These are phyloP conservation scores for Encephalitozoon hellem DNA, from an alignment of 371 early-diverging fungal species.

Conservation along the genomic window DNA sequence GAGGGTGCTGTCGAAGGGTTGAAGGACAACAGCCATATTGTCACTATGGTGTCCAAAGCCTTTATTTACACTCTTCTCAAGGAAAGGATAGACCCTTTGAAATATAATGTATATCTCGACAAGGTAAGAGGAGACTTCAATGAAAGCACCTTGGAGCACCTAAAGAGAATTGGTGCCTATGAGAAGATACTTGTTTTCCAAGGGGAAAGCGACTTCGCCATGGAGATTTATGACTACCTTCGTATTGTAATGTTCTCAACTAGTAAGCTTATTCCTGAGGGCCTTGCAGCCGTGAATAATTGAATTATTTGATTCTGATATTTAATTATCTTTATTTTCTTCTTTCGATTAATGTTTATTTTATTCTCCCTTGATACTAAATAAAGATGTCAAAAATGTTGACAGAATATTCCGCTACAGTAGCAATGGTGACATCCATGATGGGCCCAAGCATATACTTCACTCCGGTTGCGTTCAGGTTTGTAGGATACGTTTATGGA, in stretches of 20 bases:
- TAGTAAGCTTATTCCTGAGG: background rate
- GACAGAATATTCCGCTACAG: conserved; percentile 17
- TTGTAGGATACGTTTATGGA: conserved; percentile 43
- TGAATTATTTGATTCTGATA: background rate
- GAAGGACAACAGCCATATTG: background rate
- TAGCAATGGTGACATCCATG: conserved; percentile 53
- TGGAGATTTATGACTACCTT: background rate
- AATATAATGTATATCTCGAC: background rate
- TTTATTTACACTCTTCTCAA: background rate
- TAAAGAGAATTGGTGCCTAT: background rate
- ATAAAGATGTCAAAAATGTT: background rate
- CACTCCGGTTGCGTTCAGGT: conserved; percentile 48
- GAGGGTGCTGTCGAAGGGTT: background rate
- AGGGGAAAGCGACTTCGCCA: background rate
- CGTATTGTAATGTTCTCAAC: conserved; percentile 2
- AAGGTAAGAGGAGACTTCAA: background rate
- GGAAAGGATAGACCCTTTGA: background rate
- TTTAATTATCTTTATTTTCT: background rate
- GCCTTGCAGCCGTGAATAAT: background rate
- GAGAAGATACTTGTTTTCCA: background rate
- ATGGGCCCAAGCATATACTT: conserved; percentile 55
- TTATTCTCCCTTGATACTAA: background rate
- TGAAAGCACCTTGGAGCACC: background rate
- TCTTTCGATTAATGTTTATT: background rate
- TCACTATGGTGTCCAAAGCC: background rate